Percentiles rank a stretch among this genome's conserved stretches.
Conservation (phyloP, 2,329 filamentous ascomycete genomes). For the Amauroascus niger region DNA sequence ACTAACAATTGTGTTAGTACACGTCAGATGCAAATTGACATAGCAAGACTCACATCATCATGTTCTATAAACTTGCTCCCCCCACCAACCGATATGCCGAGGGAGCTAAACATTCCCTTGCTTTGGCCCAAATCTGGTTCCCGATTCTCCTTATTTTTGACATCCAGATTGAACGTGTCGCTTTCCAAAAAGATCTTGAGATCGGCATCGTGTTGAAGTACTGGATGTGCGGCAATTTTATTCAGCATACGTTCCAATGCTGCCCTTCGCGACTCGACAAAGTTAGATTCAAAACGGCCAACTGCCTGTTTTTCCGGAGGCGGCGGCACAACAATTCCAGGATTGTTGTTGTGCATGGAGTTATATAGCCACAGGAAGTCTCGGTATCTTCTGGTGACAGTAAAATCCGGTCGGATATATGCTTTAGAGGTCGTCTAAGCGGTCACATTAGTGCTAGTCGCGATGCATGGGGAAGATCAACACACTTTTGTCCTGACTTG, state of each 20-base stretch:
- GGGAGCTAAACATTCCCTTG: conserved; percentile 82
- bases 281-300: conserved; percentile 89
- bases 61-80: conserved; percentile 90
- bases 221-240: conserved; percentile 81
- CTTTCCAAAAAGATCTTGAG: conserved; percentile 95
- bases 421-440: conserved; percentile 83
- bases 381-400: conserved; percentile 84
- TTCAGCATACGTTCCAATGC: conserved; percentile 97
- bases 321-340: conserved; percentile 86
- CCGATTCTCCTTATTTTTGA: conserved; percentile 94
- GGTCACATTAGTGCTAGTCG: not conserved
- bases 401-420: conserved; percentile 84
- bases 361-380: conserved; percentile 98
- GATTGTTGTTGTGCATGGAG: conserved; percentile 85
- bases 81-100: conserved; percentile 68
- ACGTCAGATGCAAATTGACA: not conserved
- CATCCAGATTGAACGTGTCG: conserved; percentile 87
- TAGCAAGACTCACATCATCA: conserved; percentile 61
- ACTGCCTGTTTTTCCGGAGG: conserved; percentile 97
- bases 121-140: conserved; percentile 78
- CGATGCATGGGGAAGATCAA: not conserved
- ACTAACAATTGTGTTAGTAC: conserved; percentile 43
- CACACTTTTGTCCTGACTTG: conserved; percentile 82
- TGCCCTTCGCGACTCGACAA: conserved; percentile 83
- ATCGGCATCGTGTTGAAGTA: conserved; percentile 84